Conservation (phyloP, 345 rosid genomes). For the Eutrema japonicum region DNA sequence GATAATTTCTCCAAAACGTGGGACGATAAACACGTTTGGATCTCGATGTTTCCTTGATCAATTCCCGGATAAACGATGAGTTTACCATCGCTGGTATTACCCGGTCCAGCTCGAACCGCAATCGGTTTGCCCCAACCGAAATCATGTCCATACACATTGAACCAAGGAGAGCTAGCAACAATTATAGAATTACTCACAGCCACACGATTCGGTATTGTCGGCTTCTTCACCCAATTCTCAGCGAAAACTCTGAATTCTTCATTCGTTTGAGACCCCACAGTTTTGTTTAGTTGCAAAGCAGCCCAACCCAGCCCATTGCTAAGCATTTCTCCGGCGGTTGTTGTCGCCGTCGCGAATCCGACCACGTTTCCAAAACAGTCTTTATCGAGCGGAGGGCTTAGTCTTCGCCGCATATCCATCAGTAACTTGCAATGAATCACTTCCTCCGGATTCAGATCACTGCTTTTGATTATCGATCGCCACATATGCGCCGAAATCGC, state of each 20-base stretch:
- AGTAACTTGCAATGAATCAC: constrained; percentile 23
- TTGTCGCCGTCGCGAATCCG: constrained; percentile 20
- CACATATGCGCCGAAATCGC: constrained; percentile 40
- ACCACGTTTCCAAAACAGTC: constrained; percentile 34
- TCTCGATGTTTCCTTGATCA: constrained; percentile 49
- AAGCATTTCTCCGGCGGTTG: constrained; percentile 21
- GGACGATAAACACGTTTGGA: constrained; percentile 40
- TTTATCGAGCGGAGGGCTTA: constrained; percentile 30
- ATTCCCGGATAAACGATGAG: constrained; percentile 38
- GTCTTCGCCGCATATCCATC: constrained; percentile 36
- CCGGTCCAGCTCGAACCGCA: constrained; percentile 41
- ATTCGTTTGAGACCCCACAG: constrained; percentile 32
- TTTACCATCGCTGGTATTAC: constrained; percentile 35
- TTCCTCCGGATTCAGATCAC: constrained; percentile 20
- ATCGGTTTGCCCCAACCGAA: constrained; percentile 54
- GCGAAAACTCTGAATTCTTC: constrained; percentile 19
- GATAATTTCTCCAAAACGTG: constrained; percentile 22
- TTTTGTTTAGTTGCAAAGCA: constrained; percentile 32
- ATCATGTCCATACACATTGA: constrained; percentile 49
- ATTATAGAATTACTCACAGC: not conserved
- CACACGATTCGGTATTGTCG: not conserved
- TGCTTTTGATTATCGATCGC: constrained; percentile 25
- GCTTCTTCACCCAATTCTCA: constrained; percentile 42
- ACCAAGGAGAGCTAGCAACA: constrained; percentile 46
- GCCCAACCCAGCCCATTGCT: constrained; percentile 34